These are phyloP conservation scores for Eucommia ulmoides DNA, from an alignment of 257 asterid species.

Conservation along the genomic window DNA sequence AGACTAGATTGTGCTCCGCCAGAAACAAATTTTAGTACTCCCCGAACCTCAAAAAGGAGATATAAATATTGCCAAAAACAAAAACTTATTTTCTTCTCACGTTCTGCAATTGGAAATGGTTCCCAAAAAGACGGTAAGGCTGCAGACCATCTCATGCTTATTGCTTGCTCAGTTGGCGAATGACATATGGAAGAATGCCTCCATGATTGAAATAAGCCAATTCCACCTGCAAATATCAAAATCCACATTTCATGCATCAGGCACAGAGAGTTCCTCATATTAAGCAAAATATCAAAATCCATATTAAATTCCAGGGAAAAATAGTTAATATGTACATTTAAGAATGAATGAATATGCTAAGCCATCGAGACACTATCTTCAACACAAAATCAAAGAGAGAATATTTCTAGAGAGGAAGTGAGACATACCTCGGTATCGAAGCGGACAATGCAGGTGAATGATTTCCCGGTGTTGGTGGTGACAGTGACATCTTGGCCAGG, in stretches of 20 bases:
- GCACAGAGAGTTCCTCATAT: too few relatives aligned
- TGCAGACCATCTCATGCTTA: too few relatives aligned
- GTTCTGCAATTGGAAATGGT: conserved; percentile 13
- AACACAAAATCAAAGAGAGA: background rate
- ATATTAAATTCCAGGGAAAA: too few relatives aligned
- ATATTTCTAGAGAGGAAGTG: too few relatives aligned
- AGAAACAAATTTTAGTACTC: too few relatives aligned
- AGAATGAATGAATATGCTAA: too few relatives aligned
- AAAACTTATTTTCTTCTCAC: too few relatives aligned
- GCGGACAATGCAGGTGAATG: conserved; percentile 79
- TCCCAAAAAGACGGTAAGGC: background rate
- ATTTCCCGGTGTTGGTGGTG: conserved; percentile 57
- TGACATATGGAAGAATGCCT: conserved; percentile 78
- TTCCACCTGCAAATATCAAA: conserved; percentile 35
- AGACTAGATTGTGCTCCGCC: too few relatives aligned
- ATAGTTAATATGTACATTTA: background rate
- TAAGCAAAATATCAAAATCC: too few relatives aligned
- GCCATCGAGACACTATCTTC: too few relatives aligned
- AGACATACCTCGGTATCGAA: conserved; percentile 82
- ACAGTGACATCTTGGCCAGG: conserved; percentile 92
- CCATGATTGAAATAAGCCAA: conserved; percentile 76
- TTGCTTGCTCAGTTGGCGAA: conserved; percentile 56
- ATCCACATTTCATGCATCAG: conserved; percentile 19
- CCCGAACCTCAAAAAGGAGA: too few relatives aligned
- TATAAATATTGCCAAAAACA: too few relatives aligned